phyloP scores from a whole-genome alignment of 768 basidiomycete genomes.

The Pleurotus eryngii region DNA sequence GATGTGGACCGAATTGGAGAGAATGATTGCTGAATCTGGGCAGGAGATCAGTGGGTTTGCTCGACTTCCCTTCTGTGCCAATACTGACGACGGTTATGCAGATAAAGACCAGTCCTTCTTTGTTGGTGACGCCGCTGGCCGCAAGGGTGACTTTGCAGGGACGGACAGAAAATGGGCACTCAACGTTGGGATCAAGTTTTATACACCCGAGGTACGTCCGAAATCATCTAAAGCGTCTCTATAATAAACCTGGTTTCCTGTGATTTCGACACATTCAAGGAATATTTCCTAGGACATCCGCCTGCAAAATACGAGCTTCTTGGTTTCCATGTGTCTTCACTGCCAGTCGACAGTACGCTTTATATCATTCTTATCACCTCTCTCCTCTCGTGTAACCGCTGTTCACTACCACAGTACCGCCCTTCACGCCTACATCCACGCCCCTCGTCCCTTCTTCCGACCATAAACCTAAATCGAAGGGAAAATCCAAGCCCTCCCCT shows the following conservation, averaged over 20 bases:
- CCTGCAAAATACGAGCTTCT: slow-evolving; percentile 45
- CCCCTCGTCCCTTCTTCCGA: slow-evolving; percentile 40
- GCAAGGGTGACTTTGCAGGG: slow-evolving; percentile 69
- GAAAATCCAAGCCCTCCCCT: not conserved
- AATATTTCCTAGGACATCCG: slow-evolving; percentile 67
- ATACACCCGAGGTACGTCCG: slow-evolving; percentile 75
- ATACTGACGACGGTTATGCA: slow-evolving; percentile 21
- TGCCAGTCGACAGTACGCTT: slow-evolving; percentile 13
- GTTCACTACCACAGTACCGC: slow-evolving; percentile 38
- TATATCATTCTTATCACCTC: slow-evolving; percentile 2
- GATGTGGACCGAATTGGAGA: slow-evolving; percentile 76
- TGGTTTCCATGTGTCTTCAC: slow-evolving; percentile 63
- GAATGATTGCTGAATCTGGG: slow-evolving; percentile 53
- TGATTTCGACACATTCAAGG: slow-evolving; percentile 40
- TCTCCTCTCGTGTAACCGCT: slow-evolving; percentile 1
- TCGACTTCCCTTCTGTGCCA: not conserved
- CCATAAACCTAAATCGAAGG: not conserved
- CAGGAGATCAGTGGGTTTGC: slow-evolving; percentile 57
- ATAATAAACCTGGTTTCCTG: not conserved
- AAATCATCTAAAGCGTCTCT: too few relatives aligned
- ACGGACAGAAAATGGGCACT: slow-evolving; percentile 85
- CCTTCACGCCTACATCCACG: slow-evolving; percentile 45
- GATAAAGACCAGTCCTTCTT: slow-evolving; percentile 70
- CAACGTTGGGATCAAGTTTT: slow-evolving; percentile 70
- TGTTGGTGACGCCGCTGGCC: slow-evolving; percentile 89